These are phyloP conservation scores for Tylopilus vinaceipallidus DNA, from an alignment of 768 basidiomycete genomes.

Conservation along the genomic window DNA sequence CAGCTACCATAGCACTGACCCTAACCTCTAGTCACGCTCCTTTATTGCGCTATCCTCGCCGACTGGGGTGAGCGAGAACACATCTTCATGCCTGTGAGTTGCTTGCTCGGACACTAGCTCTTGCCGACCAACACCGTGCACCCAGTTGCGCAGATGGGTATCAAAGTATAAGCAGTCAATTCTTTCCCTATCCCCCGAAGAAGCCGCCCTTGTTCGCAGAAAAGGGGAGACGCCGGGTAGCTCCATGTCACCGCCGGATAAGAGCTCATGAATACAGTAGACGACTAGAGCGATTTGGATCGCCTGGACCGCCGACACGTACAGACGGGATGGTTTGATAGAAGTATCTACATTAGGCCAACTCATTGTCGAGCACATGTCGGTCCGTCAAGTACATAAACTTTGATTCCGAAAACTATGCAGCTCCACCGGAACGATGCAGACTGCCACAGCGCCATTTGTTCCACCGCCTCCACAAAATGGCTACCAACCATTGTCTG, in stretches of 20 bases:
- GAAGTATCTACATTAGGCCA: conserved; percentile 3
- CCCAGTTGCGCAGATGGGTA: conserved; percentile 60
- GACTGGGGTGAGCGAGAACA: conserved; percentile 74
- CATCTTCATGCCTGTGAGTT: conserved; percentile 63
- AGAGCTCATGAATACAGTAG: background rate
- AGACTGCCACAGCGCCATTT: conserved; percentile 42
- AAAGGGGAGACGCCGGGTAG: background rate
- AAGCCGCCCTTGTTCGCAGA: conserved; percentile 33
- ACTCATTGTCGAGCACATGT: background rate
- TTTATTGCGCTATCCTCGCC: conserved; percentile 60
- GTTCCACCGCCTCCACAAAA: conserved; percentile 37
- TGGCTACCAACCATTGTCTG: conserved; percentile 36
- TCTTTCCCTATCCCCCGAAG: conserved; percentile 58
- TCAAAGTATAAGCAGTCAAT: conserved; percentile 47
- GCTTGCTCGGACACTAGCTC: background rate
- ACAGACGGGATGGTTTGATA: background rate
- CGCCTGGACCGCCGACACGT: background rate
- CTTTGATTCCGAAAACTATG: conserved; percentile 73
- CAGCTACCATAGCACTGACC: background rate
- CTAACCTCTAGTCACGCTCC: conserved; percentile 40
- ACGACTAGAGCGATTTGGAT: background rate
- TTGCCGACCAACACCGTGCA: background rate
- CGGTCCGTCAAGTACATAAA: conserved; percentile 37
- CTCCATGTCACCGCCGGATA: conserved; percentile 4
- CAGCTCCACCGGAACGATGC: conserved; percentile 64